Conservation (phyloP, 768 basidiomycete species). For the Auriscalpium vulgare region DNA sequence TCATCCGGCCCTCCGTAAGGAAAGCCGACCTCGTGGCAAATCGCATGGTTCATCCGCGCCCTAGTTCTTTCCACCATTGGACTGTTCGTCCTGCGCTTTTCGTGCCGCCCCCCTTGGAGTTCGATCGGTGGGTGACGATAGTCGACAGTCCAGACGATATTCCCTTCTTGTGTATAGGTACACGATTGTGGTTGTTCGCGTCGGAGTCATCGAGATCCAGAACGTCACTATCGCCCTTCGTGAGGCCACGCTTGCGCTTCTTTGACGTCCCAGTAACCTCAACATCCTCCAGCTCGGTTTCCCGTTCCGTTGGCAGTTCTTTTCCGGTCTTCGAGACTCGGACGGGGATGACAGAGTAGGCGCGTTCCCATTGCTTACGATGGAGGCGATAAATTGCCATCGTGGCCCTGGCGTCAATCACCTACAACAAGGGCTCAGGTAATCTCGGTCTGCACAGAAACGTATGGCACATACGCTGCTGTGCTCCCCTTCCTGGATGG, state of each 20-base stretch:
- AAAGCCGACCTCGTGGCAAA: too few species aligned
- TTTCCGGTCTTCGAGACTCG: not conserved
- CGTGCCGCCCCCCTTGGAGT: not conserved
- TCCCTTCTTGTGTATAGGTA: conserved; percentile 2
- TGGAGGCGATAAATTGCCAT: conserved; percentile 89
- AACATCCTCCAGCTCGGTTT: conserved; percentile 1
- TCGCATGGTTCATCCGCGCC: not conserved
- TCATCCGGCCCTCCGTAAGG: too few species aligned
- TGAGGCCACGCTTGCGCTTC: not conserved
- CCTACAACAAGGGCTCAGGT: conserved; percentile 33
- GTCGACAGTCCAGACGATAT: conserved; percentile 15
- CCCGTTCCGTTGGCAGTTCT: conserved; percentile 1
- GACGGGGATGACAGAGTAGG: conserved; percentile 3
- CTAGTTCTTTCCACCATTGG: conserved; percentile 11
- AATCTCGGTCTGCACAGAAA: not conserved
- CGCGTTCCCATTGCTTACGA: conserved; percentile 71
- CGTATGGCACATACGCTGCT: conserved; percentile 57
- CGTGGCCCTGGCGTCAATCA: conserved; percentile 88
- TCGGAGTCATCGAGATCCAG: not conserved
- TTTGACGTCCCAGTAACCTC: not conserved
- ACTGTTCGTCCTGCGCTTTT: not conserved
- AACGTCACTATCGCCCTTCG: not conserved
- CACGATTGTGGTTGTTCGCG: not conserved
- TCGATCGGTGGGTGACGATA: conserved; percentile 1
- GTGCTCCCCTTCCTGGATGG: conserved; percentile 87